phyloP scores from a whole-genome alignment of 306 rosid genomes.

The Cicer cuneatum region DNA sequence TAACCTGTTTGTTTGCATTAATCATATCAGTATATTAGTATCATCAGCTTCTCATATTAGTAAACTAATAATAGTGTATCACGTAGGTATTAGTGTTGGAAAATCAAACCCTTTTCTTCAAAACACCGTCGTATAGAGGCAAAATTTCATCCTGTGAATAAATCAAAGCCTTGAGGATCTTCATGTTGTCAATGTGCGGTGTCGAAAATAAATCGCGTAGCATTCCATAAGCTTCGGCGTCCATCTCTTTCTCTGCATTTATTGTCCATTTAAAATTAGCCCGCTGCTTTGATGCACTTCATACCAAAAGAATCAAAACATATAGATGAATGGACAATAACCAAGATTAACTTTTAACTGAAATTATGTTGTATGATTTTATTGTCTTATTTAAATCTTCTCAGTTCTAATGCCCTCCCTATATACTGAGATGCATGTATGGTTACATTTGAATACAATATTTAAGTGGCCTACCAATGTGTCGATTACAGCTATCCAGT shows the following conservation, averaged over 20 bases:
- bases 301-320: not conserved
- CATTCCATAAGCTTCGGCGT: constrained; percentile 54
- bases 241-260: constrained; percentile 57
- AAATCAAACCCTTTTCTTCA: constrained; percentile 61
- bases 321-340: not conserved
- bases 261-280: constrained; percentile 18
- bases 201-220: constrained; percentile 49
- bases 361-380: not conserved
- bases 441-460: not conserved
- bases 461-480: constrained; percentile 51
- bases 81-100: constrained; percentile 4
- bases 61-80: not conserved
- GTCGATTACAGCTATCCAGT: constrained; percentile 47
- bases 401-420: not conserved
- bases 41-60: not conserved
- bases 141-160: constrained; percentile 57
- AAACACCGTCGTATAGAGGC: constrained; percentile 63
- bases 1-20: constrained; percentile 57
- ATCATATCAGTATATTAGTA: constrained; percentile 30
- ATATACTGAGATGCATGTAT: not conserved
- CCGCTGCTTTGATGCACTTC: not conserved
- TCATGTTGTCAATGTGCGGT: constrained; percentile 65
- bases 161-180: constrained; percentile 63
- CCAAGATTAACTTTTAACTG: not conserved
- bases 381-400: not conserved